phyloP scores from a whole-genome alignment of 345 rosid genomes.

The Sonneratia caseolaris region DNA sequence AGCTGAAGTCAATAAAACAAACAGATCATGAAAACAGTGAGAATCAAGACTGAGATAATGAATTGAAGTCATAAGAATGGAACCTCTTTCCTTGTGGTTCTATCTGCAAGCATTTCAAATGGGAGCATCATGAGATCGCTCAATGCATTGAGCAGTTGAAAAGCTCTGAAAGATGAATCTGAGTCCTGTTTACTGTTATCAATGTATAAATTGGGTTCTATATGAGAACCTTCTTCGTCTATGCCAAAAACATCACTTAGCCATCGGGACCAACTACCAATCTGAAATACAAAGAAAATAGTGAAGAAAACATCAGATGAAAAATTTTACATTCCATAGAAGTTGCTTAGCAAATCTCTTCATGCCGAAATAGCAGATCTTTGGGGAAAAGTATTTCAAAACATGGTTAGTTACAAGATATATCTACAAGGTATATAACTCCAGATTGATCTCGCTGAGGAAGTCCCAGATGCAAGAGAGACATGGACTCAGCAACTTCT shows the following conservation, averaged over 20 bases:
- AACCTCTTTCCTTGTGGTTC: conserved; percentile 75
- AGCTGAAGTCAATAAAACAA: conserved; percentile 1
- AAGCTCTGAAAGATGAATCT: conserved; percentile 55
- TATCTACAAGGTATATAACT: too few species aligned
- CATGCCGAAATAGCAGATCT: too few species aligned
- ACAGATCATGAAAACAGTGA: background rate
- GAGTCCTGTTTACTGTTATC: conserved; percentile 19
- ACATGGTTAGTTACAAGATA: too few species aligned
- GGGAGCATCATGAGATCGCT: conserved; percentile 98
- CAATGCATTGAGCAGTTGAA: conserved; percentile 66
- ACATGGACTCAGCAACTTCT: too few species aligned
- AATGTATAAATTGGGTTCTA: conserved; percentile 17
- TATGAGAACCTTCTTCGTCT: conserved; percentile 42
- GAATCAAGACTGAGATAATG: background rate
- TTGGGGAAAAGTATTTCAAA: too few species aligned
- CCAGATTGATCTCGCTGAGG: too few species aligned
- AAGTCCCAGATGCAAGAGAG: too few species aligned
- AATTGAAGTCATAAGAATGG: background rate
- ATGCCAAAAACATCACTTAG: conserved; percentile 71
- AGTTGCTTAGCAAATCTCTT: too few species aligned
- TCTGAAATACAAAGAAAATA: conserved; percentile 25
- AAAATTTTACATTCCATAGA: too few species aligned
- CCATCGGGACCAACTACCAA: conserved; percentile 96
- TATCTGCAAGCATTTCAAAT: conserved; percentile 67
- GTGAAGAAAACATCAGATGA: too few species aligned